Percentiles rank a stretch among this genome's conserved stretches.
phyloP scores from a whole-genome alignment of 345 rosid genomes.

The Brassica incana region DNA sequence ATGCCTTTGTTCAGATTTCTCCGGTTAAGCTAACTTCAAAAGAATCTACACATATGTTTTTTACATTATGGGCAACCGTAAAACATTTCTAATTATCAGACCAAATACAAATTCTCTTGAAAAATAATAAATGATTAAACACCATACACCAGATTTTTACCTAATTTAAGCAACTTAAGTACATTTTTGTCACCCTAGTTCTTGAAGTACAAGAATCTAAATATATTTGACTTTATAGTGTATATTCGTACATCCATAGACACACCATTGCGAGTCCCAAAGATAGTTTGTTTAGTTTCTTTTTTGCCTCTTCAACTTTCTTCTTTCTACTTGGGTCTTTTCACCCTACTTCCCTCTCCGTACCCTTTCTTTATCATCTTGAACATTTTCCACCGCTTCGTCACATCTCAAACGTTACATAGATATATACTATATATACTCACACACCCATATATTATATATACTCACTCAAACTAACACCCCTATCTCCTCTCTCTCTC shows the following conservation, averaged over 20 bases:
- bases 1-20: no score
- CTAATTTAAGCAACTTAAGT: neutral
- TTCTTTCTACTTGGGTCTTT: constrained; percentile 29
- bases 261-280: no score
- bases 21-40: no score
- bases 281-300: constrained; percentile 35
- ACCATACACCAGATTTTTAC: neutral
- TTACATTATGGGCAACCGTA: no score
- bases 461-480: constrained; percentile 20
- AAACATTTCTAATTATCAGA: neutral
- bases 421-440: constrained; percentile 12
- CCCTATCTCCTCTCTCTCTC: neutral
- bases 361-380: constrained; percentile 30
- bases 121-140: neutral
- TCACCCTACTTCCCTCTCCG: constrained; percentile 26
- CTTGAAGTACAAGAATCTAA: no score
- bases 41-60: no score
- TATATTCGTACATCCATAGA: no score
- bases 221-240: no score
- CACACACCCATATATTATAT: constrained; percentile 14
- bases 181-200: neutral
- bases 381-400: constrained; percentile 44
- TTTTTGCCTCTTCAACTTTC: constrained; percentile 26
- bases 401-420: constrained; percentile 50
- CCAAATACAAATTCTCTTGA: neutral